Evolutionary conservation across 2,329 filamentous ascomycete species (phyloP), one percentile per base, ranked within the genome.

Genomic region (Pseudocercospora crystallina): DNA sequence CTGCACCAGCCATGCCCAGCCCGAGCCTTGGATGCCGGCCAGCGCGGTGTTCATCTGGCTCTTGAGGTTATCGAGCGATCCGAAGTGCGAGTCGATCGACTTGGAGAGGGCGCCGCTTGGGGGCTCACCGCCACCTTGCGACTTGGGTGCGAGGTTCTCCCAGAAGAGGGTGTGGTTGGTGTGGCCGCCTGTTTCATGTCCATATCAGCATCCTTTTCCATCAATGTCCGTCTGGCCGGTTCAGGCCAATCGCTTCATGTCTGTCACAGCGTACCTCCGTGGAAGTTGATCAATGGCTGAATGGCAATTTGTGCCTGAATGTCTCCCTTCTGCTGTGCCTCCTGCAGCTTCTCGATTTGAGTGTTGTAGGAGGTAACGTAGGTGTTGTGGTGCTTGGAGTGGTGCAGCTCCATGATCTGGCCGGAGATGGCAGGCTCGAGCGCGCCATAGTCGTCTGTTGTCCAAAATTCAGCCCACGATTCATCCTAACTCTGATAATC

Each of bases 321-420:
- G 61, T 85, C 80, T 41, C 76, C 71, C 50, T 77, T 75, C 7
- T 71, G 63, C 53, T 79, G 71, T 26, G 82, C 81, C 15, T 83
- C 79, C 51, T 79, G 76, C 57, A 88, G 75, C 68, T 91, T 84
- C 73, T 90, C 84, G 61, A 83, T 76, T 51, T 89, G 86, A 54
- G 85, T 80, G 78, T 96, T 96, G 78, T 89, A 88, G 71, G 86
- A 87, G 73, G 85, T 94, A 64, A 96, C 89, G 72, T 96, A 96
- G 66, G 90, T 91, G 74, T 92, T 85, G 79, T 96, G 91, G 80
- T 96, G 90, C 75, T 90, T 92, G 76, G 82, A 85, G 82, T 96
- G 88, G 80, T 96, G 91, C 39, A 95, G 83, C 77, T 95, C 89
- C 91, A 96, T 96, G 78, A 96, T 96, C 76, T 94, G 84, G 71